A percentile compares a stretch with the other conserved stretches of the same genome.
These are phyloP conservation scores for Syzygium oleosum DNA, from an alignment of 345 rosid genomes.

Conservation along the genomic window DNA sequence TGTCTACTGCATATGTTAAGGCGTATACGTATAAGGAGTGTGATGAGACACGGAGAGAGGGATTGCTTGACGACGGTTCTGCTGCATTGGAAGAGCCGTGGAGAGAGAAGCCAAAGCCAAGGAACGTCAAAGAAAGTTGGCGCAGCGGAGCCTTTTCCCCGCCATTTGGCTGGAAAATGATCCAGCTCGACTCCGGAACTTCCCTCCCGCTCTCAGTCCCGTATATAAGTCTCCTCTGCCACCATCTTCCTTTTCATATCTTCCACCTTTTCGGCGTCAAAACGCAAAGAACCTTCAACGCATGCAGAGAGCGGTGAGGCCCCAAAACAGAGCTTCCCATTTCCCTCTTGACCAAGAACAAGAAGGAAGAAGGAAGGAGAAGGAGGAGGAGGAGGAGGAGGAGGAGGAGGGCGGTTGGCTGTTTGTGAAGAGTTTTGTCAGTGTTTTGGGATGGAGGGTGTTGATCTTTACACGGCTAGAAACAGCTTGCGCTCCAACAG, in stretches of 20 bases:
- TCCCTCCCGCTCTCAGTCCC: not conserved
- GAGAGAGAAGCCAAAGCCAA: not conserved
- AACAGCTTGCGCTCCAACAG: constrained; percentile 16
- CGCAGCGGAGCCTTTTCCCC: not conserved
- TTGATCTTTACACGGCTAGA: constrained; percentile 27
- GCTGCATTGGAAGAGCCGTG: not conserved
- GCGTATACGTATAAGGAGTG: not conserved
- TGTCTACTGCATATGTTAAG: not conserved
- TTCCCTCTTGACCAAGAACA: not conserved
- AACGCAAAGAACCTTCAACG: not conserved
- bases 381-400: not conserved
- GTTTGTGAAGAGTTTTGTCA: not conserved
- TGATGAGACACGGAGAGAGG: not conserved
- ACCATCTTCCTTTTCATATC: not conserved
- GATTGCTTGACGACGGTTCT: not conserved
- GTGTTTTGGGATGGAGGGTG: constrained; percentile 2
- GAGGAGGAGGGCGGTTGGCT: not conserved
- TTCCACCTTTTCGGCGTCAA: not conserved
- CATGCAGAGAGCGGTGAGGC: not conserved
- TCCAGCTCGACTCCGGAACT: not conserved
- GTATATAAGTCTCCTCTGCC: not conserved
- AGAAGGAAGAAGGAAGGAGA: not conserved
- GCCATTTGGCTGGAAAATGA: no score
- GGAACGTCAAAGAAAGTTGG: not conserved
- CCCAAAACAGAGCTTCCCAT: not conserved